phyloP scores from a whole-genome alignment of 306 rosid genomes.

The Vachellia collinsii region DNA sequence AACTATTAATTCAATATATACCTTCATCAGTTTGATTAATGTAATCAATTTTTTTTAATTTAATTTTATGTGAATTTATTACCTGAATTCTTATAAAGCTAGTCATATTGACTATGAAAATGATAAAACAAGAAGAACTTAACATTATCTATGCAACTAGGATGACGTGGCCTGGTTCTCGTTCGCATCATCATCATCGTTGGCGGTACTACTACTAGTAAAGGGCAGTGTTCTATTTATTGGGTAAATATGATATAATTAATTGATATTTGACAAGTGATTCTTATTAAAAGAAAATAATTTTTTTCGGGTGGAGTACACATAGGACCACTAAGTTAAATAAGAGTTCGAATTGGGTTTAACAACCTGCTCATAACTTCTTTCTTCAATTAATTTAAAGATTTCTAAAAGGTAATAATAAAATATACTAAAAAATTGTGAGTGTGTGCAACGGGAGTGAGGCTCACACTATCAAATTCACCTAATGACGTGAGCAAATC shows the following conservation, averaged over 20 bases:
- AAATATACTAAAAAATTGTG: too few species aligned
- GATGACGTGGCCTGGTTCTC: too few species aligned
- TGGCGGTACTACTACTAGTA: background rate
- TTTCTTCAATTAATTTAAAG: background rate
- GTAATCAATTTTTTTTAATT: background rate
- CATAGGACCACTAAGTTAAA: background rate
- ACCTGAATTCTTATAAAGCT: background rate
- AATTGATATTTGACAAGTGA: background rate
- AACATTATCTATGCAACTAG: too few species aligned
- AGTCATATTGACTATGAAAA: background rate
- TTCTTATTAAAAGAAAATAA: background rate
- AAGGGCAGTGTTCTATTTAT: background rate
- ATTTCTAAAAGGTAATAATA: background rate
- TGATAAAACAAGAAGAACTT: background rate
- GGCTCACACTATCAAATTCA: too few species aligned
- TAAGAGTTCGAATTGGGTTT: conserved; percentile 1
- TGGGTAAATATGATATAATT: too few species aligned
- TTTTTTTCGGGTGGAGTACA: background rate
- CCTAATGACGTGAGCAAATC: too few species aligned
- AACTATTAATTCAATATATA: too few species aligned
- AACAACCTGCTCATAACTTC: background rate
- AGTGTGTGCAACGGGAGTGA: too few species aligned
- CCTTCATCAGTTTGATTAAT: background rate
- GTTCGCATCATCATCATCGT: too few species aligned
- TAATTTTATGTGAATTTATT: background rate